Conservation (phyloP, 352 stramenopile genomes). For the Phytophthora agathidicida region DNA sequence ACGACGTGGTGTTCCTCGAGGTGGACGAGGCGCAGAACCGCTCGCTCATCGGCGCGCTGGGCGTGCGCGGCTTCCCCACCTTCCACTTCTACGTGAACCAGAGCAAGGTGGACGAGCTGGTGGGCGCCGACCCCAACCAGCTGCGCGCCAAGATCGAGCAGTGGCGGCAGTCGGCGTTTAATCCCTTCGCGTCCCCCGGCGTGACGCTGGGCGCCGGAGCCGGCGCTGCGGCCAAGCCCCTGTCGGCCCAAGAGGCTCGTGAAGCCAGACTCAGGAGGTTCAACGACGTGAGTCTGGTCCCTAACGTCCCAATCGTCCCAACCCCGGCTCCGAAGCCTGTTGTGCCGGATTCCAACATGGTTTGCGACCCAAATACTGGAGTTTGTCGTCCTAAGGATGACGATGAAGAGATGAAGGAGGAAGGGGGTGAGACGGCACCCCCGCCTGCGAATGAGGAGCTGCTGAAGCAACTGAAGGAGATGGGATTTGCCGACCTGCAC, state of each 20-base stretch:
- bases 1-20: constrained; percentile 89
- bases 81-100: constrained; percentile 93
- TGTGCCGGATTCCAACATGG: constrained; percentile 52
- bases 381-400: constrained; percentile 49
- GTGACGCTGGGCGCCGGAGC: constrained; percentile 59
- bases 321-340: constrained; percentile 23
- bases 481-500: constrained; percentile 86
- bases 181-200: constrained; percentile 82
- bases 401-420: constrained; percentile 42
- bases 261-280: constrained; percentile 84
- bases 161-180: constrained; percentile 86
- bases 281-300: constrained; percentile 67
- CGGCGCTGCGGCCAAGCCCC: constrained; percentile 20
- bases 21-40: constrained; percentile 87
- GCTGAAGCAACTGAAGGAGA: constrained; percentile 74
- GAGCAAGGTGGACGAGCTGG: constrained; percentile 88
- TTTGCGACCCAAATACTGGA: constrained; percentile 71
- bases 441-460: constrained; percentile 77
- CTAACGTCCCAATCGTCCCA: constrained; percentile 15
- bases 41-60: constrained; percentile 78
- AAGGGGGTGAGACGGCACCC: constrained; percentile 35
- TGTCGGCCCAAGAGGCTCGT: constrained; percentile 62
- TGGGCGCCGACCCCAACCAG: constrained; percentile 83
- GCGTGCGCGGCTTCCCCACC: constrained; percentile 88
- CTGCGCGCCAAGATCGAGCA: constrained; percentile 89